Evolutionary conservation across 2,329 filamentous ascomycete species (phyloP).

Genomic region (Onygenales sp.): DNA sequence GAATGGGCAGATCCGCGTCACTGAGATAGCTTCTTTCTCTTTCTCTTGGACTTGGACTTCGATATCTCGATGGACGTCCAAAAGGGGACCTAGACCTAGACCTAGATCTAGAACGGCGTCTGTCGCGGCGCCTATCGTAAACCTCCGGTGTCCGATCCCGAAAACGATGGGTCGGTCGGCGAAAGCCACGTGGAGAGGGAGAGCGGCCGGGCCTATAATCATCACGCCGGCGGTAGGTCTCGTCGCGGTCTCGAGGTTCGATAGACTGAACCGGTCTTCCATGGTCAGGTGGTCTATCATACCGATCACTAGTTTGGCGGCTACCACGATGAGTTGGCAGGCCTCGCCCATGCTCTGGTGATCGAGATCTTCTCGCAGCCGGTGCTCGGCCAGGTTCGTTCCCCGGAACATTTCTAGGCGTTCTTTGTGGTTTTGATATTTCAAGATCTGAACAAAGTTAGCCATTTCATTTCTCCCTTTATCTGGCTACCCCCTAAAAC

Average conservation of each 20-base stretch:
- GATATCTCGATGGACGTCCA: slow-evolving; percentile 52
- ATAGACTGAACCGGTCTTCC: slow-evolving; percentile 31
- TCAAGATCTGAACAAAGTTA: slow-evolving; percentile 60
- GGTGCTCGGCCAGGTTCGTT: slow-evolving; percentile 19
- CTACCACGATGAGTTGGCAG: slow-evolving; percentile 21
- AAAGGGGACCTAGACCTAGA: slow-evolving; percentile 48
- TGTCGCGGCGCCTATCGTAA: slow-evolving; percentile 42
- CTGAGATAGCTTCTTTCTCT: slow-evolving; percentile 41
- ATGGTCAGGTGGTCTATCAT: slow-evolving; percentile 30
- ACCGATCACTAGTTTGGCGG: slow-evolving; percentile 31
- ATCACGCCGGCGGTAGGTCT: slow-evolving; percentile 45
- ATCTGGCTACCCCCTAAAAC: not conserved
- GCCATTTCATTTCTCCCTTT: not conserved
- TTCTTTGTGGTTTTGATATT: slow-evolving; percentile 70
- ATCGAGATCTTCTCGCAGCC: slow-evolving; percentile 47
- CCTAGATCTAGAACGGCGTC: slow-evolving; percentile 48
- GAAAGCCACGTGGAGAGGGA: slow-evolving; percentile 50
- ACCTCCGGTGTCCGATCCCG: slow-evolving; percentile 37
- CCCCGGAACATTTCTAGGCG: slow-evolving; percentile 45
- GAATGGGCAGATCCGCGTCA: slow-evolving; percentile 59
- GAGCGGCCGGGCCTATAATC: slow-evolving; percentile 57
- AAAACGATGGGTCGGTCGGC: slow-evolving; percentile 55
- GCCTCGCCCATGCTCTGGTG: slow-evolving; percentile 50
- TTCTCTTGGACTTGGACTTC: slow-evolving; percentile 60
- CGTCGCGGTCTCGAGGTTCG: slow-evolving; percentile 38